phyloP scores from a whole-genome alignment of 164 flowering plant species.

The Euptelea pleiosperma region DNA sequence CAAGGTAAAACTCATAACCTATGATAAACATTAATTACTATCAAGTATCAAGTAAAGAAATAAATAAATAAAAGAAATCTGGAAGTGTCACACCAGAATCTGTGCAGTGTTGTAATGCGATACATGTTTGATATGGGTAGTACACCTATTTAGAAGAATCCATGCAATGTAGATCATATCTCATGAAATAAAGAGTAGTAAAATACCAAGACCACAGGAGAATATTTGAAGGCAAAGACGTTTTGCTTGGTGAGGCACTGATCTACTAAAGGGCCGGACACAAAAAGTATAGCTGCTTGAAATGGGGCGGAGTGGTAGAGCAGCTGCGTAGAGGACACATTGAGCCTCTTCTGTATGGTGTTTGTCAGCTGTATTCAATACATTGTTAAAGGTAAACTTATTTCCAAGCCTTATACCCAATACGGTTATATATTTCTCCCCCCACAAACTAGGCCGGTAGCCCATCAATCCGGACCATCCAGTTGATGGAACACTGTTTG shows the following conservation, averaged over 20 bases:
- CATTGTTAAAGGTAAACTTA: constrained; percentile 37
- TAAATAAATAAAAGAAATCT: too few species aligned
- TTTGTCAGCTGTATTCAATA: constrained; percentile 64
- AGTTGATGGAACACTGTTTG: too few species aligned
- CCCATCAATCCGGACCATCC: too few species aligned
- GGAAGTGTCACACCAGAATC: too few species aligned
- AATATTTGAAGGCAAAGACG: constrained; percentile 77
- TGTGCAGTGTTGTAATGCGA: background rate
- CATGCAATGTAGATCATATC: background rate
- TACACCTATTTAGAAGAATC: too few species aligned
- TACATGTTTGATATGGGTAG: background rate
- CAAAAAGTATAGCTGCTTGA: constrained; percentile 91
- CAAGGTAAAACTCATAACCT: too few species aligned
- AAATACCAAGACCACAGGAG: constrained; percentile 73
- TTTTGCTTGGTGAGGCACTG: constrained; percentile 75
- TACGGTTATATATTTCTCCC: background rate
- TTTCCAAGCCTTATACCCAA: background rate
- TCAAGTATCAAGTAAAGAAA: too few species aligned
- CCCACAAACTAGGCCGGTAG: background rate
- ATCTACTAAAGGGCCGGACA: constrained; percentile 90
- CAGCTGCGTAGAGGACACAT: constrained; percentile 86
- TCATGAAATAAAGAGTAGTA: background rate
- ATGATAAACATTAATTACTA: too few species aligned
- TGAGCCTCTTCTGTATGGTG: constrained; percentile 92
- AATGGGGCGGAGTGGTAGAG: constrained; percentile 96